These are phyloP conservation scores for Trametes coccinea DNA, from an alignment of 768 basidiomycete genomes.

Conservation along the genomic window DNA sequence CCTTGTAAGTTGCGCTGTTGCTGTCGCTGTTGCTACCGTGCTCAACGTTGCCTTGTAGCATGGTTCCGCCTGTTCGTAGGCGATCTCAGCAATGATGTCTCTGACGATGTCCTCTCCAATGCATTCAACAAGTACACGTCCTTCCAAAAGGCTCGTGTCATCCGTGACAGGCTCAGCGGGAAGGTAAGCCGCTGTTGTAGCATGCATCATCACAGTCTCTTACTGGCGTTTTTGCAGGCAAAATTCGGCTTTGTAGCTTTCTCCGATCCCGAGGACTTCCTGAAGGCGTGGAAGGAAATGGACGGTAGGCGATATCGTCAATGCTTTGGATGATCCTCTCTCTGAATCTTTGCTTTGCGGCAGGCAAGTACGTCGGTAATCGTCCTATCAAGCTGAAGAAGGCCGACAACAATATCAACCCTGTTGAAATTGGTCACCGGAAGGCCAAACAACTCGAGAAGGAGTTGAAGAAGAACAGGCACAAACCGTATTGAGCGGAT, in stretches of 20 bases:
- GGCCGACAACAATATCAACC: conserved; percentile 84
- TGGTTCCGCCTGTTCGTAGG: conserved; percentile 99
- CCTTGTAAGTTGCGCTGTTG: conserved; percentile 62
- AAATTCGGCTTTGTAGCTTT: conserved; percentile 98
- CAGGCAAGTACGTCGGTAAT: conserved; percentile 98
- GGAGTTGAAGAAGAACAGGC: conserved; percentile 83
- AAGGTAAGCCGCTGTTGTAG: conserved; percentile 59
- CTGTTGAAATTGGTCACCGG: conserved; percentile 90
- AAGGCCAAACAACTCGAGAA: conserved; percentile 91
- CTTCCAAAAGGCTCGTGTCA: conserved; percentile 94
- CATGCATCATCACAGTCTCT: conserved; percentile 10
- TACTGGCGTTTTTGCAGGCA: conserved; percentile 51
- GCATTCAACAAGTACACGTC: conserved; percentile 93
- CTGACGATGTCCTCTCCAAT: conserved; percentile 89
- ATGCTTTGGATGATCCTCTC: not conserved
- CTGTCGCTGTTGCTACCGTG: conserved; percentile 14
- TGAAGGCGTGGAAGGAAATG: conserved; percentile 99
- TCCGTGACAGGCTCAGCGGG: conserved; percentile 89
- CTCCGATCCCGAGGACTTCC: conserved; percentile 96
- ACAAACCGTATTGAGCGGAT: conserved; percentile 69
- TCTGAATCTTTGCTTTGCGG: not conserved
- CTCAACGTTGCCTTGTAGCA: conserved; percentile 44
- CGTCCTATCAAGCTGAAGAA: conserved; percentile 96
- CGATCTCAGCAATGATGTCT: conserved; percentile 97
- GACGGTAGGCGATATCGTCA: conserved; percentile 63